Evolutionary conservation across 345 rosid genomes (phyloP).

Genomic region (Hypericum perforatum): DNA sequence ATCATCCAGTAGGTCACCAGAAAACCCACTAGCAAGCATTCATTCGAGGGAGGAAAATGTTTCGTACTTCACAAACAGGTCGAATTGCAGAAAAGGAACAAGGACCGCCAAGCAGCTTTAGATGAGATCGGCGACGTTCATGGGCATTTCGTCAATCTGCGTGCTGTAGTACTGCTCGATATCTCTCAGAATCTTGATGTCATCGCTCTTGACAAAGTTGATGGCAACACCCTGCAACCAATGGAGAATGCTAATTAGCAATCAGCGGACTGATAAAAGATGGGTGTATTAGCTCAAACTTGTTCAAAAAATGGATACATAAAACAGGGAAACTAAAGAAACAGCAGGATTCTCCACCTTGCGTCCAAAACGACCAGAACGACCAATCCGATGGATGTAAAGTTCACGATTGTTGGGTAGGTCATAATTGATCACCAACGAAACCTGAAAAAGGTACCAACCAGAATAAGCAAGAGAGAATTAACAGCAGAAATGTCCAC

Average conservation of each 20-base stretch:
- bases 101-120: constrained; percentile 6
- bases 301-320: not conserved
- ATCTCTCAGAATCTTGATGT: constrained; percentile 78
- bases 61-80: no score
- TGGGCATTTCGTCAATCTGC: constrained; percentile 92
- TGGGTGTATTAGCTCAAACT: not conserved
- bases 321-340: not conserved
- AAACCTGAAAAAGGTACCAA: constrained; percentile 43
- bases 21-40: no score
- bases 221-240: constrained; percentile 73
- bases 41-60: no score
- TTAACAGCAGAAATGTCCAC: not conserved
- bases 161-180: constrained; percentile 91
- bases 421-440: constrained; percentile 91
- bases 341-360: constrained; percentile 41
- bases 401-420: constrained; percentile 97
- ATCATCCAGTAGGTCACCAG: no score
- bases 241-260: not conserved
- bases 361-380: constrained; percentile 96
- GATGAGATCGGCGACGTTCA: constrained; percentile 85
- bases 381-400: constrained; percentile 93
- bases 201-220: constrained; percentile 79
- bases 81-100: no score
- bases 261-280: not conserved
- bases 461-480: not conserved